Percentiles rank a stretch among this genome's conserved stretches.
These are phyloP conservation scores for Pugionium cornutum DNA, from an alignment of 345 rosid species.

Conservation along the genomic window DNA sequence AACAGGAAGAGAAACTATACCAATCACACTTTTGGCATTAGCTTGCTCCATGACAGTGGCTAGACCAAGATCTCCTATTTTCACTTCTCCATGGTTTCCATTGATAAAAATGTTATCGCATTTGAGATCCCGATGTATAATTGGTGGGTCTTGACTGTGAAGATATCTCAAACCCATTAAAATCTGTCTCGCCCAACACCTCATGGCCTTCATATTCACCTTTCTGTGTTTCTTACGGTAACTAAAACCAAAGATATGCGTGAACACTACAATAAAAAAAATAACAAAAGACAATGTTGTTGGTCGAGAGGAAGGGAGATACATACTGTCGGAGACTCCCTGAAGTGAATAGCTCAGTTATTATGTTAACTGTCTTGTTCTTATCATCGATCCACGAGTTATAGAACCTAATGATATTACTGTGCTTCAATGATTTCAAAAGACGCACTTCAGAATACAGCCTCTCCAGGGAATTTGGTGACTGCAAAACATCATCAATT, in stretches of 20 bases:
- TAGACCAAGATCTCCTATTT: slow-evolving; percentile 96
- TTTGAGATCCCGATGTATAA: slow-evolving; percentile 92
- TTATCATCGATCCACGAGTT: slow-evolving; percentile 93
- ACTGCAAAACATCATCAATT: slow-evolving; percentile 88
- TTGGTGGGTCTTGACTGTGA: slow-evolving; percentile 79
- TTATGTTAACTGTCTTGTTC: slow-evolving; percentile 86
- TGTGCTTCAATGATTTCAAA: slow-evolving; percentile 80
- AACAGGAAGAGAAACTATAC: slow-evolving; percentile 45
- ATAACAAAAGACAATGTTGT: slow-evolving; percentile 15
- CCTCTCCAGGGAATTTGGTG: slow-evolving; percentile 82
- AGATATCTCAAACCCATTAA: slow-evolving; percentile 76
- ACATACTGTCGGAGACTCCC: slow-evolving; percentile 93
- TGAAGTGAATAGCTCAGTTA: slow-evolving; percentile 91
- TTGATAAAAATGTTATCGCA: slow-evolving; percentile 94
- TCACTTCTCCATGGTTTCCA: slow-evolving; percentile 94
- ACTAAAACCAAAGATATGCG: slow-evolving; percentile 48
- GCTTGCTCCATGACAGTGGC: slow-evolving; percentile 92
- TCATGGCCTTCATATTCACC: slow-evolving; percentile 83
- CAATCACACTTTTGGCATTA: slow-evolving; percentile 91
- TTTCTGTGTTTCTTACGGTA: slow-evolving; percentile 85
- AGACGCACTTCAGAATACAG: slow-evolving; percentile 91
- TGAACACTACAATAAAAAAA: slow-evolving; percentile 30
- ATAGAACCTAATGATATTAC: slow-evolving; percentile 71
- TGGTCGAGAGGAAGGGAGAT: slow-evolving; percentile 31
- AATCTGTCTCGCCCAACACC: slow-evolving; percentile 91